Conservation (phyloP, 2,329 filamentous ascomycete genomes). For the Trichoderma breve region DNA sequence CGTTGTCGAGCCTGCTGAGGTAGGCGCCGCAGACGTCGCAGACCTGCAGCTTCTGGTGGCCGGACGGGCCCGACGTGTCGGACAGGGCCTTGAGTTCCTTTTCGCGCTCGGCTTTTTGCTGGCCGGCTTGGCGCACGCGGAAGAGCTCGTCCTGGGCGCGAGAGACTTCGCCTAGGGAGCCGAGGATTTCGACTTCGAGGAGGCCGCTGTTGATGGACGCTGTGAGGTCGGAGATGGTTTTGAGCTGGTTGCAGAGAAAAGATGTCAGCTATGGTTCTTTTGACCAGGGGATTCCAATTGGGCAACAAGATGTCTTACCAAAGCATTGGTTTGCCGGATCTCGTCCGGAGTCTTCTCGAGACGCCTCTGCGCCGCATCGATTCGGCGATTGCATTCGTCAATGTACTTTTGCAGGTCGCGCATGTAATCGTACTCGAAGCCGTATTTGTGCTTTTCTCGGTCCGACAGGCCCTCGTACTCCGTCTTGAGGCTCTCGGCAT, state of each 20-base stretch:
- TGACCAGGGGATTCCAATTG: background rate
- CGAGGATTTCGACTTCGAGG: constrained; percentile 81
- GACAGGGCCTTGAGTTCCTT: constrained; percentile 85
- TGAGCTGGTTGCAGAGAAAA: constrained; percentile 49
- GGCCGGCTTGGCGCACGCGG: constrained; percentile 75
- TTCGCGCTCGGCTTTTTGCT: constrained; percentile 79
- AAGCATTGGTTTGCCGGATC: constrained; percentile 87
- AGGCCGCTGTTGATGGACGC: constrained; percentile 78
- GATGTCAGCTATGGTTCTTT: background rate
- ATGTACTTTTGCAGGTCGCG: constrained; percentile 95
- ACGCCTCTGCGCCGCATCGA: constrained; percentile 83
- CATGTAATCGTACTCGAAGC: constrained; percentile 96
- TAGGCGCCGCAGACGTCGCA: constrained; percentile 98
- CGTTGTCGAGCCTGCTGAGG: constrained; percentile 87
- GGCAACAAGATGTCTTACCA: constrained; percentile 47
- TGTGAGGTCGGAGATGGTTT: constrained; percentile 77
- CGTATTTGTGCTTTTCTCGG: constrained; percentile 71
- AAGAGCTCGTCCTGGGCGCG: constrained; percentile 85
- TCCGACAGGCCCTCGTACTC: constrained; percentile 79
- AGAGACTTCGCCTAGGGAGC: constrained; percentile 75
- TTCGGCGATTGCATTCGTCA: constrained; percentile 91
- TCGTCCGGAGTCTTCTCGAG: constrained; percentile 98
- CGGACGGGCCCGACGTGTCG: constrained; percentile 87
- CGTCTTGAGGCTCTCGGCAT: constrained; percentile 81
- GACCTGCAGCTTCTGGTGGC: constrained; percentile 96